phyloP scores from a whole-genome alignment of 23 red algal species.

The Gracilaria domingensis region DNA sequence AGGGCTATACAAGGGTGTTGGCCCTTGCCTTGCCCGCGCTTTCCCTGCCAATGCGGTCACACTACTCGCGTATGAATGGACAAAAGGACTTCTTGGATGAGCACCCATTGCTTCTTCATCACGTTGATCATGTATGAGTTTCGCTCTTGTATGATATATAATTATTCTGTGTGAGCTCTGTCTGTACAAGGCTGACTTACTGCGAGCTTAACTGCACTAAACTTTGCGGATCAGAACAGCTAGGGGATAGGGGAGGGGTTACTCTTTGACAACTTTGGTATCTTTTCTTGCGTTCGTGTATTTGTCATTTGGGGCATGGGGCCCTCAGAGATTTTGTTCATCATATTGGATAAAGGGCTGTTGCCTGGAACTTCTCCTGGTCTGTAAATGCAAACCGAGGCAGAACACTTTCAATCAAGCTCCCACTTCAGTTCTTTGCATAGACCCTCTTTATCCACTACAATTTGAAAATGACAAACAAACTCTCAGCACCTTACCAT shows the following conservation, averaged over 20 bases:
- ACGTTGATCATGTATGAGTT: not conserved
- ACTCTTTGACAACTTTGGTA: not conserved
- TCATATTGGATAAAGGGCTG: no score
- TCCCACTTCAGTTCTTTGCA: no score
- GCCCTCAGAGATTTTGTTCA: no score
- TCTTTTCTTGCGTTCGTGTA: not conserved
- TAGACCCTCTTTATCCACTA: no score
- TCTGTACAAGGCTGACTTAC: not conserved
- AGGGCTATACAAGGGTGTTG: slow-evolving; percentile 81
- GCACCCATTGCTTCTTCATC: not conserved
- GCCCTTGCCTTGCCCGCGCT: slow-evolving; percentile 73
- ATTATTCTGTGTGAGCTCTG: not conserved
- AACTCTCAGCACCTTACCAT: no score
- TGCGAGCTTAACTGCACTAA: slow-evolving; percentile 22
- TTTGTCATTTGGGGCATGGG: no score
- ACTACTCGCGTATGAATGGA: slow-evolving; percentile 74
- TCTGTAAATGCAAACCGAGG: no score
- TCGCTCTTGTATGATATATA: slow-evolving; percentile 8
- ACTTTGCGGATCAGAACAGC: not conserved
- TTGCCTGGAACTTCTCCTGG: no score
- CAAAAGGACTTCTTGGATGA: slow-evolving; percentile 28
- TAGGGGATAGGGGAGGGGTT: not conserved
- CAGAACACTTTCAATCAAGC: no score
- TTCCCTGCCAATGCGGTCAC: slow-evolving; percentile 88
- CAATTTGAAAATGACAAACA: no score